Evolutionary conservation across 1,284 basidiomycete species (phyloP).

Genomic region (Fomitopsis schrenkii): DNA sequence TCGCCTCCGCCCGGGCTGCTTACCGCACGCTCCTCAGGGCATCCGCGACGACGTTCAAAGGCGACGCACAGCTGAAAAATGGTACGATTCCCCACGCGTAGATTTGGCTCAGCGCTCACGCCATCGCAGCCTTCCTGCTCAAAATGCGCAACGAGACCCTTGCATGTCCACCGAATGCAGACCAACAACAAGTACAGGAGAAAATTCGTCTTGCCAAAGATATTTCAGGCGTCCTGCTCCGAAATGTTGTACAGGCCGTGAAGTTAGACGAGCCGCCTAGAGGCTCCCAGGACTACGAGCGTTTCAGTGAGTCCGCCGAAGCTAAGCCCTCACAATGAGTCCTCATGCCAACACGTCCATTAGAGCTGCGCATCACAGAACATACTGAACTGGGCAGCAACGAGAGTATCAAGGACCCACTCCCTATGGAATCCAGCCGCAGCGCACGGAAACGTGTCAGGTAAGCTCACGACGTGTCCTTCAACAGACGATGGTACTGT

Average conservation of each 20-base stretch:
- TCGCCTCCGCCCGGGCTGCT: slow-evolving; percentile 51
- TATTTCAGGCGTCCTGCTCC: slow-evolving; percentile 60
- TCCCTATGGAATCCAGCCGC: slow-evolving; percentile 39
- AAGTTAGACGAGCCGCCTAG: slow-evolving; percentile 30
- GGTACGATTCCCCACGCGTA: slow-evolving; percentile 13
- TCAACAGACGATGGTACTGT: not conserved
- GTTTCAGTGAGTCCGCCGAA: slow-evolving; percentile 47
- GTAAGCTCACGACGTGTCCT: slow-evolving; percentile 15
- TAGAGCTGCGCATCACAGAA: slow-evolving; percentile 61
- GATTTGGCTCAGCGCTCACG: not conserved
- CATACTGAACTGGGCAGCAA: slow-evolving; percentile 77
- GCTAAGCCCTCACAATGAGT: not conserved
- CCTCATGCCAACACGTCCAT: not conserved
- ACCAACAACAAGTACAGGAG: slow-evolving; percentile 46
- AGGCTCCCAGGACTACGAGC: slow-evolving; percentile 34
- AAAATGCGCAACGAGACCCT: slow-evolving; percentile 59
- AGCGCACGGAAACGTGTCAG: slow-evolving; percentile 36
- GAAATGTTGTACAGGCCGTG: slow-evolving; percentile 69
- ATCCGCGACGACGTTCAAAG: slow-evolving; percentile 60
- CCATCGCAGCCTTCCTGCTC: slow-evolving; percentile 54
- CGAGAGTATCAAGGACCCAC: slow-evolving; percentile 57
- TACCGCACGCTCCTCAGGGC: slow-evolving; percentile 68
- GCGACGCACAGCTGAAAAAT: slow-evolving; percentile 25
- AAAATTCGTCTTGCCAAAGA: slow-evolving; percentile 56
- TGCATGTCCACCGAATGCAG: slow-evolving; percentile 36